phyloP scores from a whole-genome alignment of 2,329 filamentous ascomycete genomes.

The Colletotrichum sp. region DNA sequence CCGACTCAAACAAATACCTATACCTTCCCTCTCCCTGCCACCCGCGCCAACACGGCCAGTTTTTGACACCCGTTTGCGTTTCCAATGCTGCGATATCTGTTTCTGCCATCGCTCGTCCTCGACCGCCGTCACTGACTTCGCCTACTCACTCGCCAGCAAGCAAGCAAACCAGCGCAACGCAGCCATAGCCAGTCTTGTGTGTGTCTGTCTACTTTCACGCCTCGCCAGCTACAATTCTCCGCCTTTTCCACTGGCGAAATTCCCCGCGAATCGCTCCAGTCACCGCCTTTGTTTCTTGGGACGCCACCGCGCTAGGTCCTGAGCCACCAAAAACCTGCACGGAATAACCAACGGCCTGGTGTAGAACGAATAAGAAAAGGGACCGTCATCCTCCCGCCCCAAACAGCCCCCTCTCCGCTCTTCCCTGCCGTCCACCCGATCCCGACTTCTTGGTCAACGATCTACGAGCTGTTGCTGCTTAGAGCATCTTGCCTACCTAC shows the following conservation, averaged over 20 bases:
- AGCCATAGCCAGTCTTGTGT: neutral
- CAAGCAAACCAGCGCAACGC: neutral
- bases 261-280: slow-evolving; percentile 22
- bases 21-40: neutral
- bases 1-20: slow-evolving; percentile 6
- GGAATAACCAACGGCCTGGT: slow-evolving; percentile 19
- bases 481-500: neutral
- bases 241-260: slow-evolving; percentile 13
- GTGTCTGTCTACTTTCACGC: slow-evolving; percentile 11
- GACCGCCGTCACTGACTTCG: slow-evolving; percentile 12
- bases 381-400: slow-evolving; percentile 14
- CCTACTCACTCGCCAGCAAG: neutral
- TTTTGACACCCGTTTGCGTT: slow-evolving; percentile 15
- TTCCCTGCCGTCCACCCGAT: slow-evolving; percentile 6
- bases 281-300: slow-evolving; percentile 25
- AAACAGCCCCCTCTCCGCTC: slow-evolving; percentile 1
- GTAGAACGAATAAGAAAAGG: slow-evolving; percentile 21
- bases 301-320: slow-evolving; percentile 23
- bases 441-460: slow-evolving; percentile 11
- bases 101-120: slow-evolving; percentile 11
- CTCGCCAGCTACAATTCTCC: slow-evolving; percentile 8
- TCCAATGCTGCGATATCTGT: slow-evolving; percentile 12
- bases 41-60: neutral
- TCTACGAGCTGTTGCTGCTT: slow-evolving; percentile 5
- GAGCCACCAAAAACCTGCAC: slow-evolving; percentile 21